Percentiles rank a stretch among this genome's conserved stretches.
phyloP scores from a whole-genome alignment of 192 early-diverging fungal genomes.

The Oehlia diaphana region DNA sequence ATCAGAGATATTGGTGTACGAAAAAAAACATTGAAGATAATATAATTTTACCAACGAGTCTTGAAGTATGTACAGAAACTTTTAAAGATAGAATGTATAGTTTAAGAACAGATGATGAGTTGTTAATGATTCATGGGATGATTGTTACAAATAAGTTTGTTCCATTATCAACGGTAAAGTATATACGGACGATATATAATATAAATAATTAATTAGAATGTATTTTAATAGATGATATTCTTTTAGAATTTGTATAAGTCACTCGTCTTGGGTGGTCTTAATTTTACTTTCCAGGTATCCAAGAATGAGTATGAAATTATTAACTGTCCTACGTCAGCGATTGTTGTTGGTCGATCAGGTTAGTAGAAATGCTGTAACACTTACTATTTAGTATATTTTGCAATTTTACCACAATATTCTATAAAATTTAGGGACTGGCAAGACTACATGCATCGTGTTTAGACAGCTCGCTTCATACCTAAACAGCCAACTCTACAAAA shows the following conservation, averaged over 20 bases:
- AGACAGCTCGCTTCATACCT: constrained; percentile 6
- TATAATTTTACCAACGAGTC: constrained; percentile 4
- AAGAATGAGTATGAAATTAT: constrained; percentile 21
- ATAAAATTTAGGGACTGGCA: constrained; percentile 17
- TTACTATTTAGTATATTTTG: no score
- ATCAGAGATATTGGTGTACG: background rate
- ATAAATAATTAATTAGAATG: background rate
- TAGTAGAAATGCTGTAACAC: background rate
- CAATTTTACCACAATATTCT: background rate
- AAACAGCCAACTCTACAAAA: background rate
- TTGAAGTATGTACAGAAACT: background rate
- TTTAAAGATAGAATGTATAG: background rate
- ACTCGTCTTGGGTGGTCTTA: background rate
- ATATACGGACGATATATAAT: background rate
- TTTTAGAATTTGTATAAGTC: constrained; percentile 20
- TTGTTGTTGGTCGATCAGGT: constrained; percentile 27
- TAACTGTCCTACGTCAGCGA: constrained; percentile 10
- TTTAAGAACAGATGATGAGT: constrained; percentile 7
- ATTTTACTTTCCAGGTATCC: constrained; percentile 26
- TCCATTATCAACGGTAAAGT: constrained; percentile 28
- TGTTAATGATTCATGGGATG: constrained; percentile 14
- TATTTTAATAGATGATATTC: background rate
- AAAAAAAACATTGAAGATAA: background rate
- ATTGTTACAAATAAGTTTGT: constrained; percentile 25
- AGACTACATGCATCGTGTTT: constrained; percentile 12